A percentile compares a stretch with the other conserved stretches of the same genome.
phyloP scores from a whole-genome alignment of 208 protist genomes.

The Trypanosoma brucei region DNA sequence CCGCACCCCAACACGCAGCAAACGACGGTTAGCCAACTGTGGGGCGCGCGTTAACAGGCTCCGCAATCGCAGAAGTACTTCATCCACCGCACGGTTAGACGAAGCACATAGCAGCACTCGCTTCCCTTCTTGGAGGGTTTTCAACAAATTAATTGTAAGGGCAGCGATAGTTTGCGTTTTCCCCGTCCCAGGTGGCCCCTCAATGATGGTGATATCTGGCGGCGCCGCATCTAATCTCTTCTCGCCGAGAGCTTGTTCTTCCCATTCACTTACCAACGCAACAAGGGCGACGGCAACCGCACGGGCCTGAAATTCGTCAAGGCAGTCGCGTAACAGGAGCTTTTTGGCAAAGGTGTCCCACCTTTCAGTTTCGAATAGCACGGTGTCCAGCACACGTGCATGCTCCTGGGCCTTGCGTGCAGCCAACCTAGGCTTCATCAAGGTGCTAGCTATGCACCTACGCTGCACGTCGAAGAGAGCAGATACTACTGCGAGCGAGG shows the following conservation, averaged over 20 bases:
- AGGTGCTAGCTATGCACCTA: constrained; percentile 45
- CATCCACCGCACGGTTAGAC: constrained; percentile 87
- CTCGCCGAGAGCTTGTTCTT: not conserved
- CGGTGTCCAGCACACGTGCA: constrained; percentile 19
- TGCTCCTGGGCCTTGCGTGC: constrained; percentile 28
- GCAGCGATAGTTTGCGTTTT: constrained; percentile 87
- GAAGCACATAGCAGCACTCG: constrained; percentile 77
- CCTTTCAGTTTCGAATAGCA: constrained; percentile 15
- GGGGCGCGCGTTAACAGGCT: constrained; percentile 21
- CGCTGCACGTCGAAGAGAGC: constrained; percentile 46
- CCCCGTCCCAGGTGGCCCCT: constrained; percentile 87
- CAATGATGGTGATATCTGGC: constrained; percentile 67
- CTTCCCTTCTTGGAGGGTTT: constrained; percentile 25
- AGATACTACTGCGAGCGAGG: constrained; percentile 34
- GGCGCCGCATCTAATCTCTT: constrained; percentile 1
- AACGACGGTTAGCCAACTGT: constrained; percentile 20
- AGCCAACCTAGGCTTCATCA: constrained; percentile 58
- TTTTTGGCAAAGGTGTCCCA: constrained; percentile 12
- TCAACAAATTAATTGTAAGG: constrained; percentile 67
- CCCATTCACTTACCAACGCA: constrained; percentile 41
- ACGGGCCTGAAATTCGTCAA: constrained; percentile 67
- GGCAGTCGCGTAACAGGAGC: constrained; percentile 30
- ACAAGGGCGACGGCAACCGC: constrained; percentile 61
- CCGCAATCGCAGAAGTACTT: constrained; percentile 63
- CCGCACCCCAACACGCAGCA: constrained; percentile 67